Percentiles rank a stretch among this genome's conserved stretches.
These are phyloP conservation scores for Grosmannia huntii DNA, from an alignment of 2,329 filamentous ascomycete species.

Conservation along the genomic window DNA sequence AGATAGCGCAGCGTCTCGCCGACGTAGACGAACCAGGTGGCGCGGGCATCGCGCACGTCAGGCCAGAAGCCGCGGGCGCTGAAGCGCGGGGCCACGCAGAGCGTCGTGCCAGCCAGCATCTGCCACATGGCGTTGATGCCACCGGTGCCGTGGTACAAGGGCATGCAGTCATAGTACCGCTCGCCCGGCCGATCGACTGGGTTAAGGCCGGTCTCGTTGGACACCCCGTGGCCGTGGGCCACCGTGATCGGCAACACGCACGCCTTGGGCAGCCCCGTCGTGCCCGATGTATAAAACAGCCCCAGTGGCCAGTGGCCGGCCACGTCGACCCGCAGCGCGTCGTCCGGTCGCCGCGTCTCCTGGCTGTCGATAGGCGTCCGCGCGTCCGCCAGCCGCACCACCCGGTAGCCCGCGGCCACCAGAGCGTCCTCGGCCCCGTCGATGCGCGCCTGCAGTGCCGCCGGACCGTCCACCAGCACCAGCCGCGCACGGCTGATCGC, in stretches of 20 bases:
- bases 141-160: conserved; percentile 63
- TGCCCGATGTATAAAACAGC: conserved; percentile 64
- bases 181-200: conserved; percentile 27
- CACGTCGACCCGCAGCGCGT: conserved; percentile 40
- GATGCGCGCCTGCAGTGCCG: conserved; percentile 41
- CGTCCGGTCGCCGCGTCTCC: conserved; percentile 28
- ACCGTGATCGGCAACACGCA: conserved; percentile 44
- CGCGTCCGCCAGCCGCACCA: conserved; percentile 37
- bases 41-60: conserved; percentile 53
- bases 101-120: conserved; percentile 37
- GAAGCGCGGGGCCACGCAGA: conserved; percentile 55
- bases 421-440: conserved; percentile 43
- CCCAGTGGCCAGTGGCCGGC: conserved; percentile 41
- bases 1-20: conserved; percentile 67
- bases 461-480: conserved; percentile 45
- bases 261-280: conserved; percentile 64
- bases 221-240: conserved; percentile 17
- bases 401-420: conserved; percentile 34
- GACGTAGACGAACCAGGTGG: conserved; percentile 65
- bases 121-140: conserved; percentile 44
- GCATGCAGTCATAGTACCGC: conserved; percentile 67
- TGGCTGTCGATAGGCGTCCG: conserved; percentile 25
- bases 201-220: conserved; percentile 17
- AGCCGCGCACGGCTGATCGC: conserved; percentile 41
- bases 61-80: conserved; percentile 58